A percentile compares a stretch with the other conserved stretches of the same genome.
Evolutionary conservation across 2,329 filamentous ascomycete genomes (phyloP).

Genomic region (Aspergillus sp.): DNA sequence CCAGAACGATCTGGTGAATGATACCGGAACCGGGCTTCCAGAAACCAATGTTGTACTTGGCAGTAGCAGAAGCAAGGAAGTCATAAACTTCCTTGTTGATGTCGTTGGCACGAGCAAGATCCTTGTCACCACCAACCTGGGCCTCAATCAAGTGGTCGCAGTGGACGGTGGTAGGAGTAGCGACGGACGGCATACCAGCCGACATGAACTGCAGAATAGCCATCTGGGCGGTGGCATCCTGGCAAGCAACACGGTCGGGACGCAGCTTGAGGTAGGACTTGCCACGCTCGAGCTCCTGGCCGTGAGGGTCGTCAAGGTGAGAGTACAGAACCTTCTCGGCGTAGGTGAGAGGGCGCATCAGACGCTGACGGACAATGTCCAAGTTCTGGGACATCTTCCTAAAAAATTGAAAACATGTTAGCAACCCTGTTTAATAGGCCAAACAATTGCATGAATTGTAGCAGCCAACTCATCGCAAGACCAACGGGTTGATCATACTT

Average conservation of each 20-base stretch:
- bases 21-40: constrained; percentile 98
- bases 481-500: constrained; percentile 40
- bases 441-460: not conserved
- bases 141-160: constrained; percentile 99
- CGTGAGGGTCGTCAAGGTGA: constrained; percentile 93
- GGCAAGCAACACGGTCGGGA: constrained; percentile 96
- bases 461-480: not conserved
- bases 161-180: constrained; percentile 93
- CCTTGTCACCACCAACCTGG: constrained; percentile 86
- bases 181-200: constrained; percentile 90
- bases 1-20: constrained; percentile 96
- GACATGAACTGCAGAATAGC: constrained; percentile 99
- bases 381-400: constrained; percentile 99
- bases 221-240: constrained; percentile 99
- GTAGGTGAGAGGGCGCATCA: constrained; percentile 90
- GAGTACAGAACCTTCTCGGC: constrained; percentile 99
- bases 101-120: constrained; percentile 81
- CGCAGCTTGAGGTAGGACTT: constrained; percentile 94
- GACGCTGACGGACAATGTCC: constrained; percentile 76
- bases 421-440: constrained; percentile 2
- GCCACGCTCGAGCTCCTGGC: constrained; percentile 93
- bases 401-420: constrained; percentile 22
- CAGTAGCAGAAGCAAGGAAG: constrained; percentile 88
- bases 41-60: constrained; percentile 99
- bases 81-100: constrained; percentile 99